Base-by-base conservation (phyloP, 306 rosid species). In the Astragalus membranaceus region DNA sequence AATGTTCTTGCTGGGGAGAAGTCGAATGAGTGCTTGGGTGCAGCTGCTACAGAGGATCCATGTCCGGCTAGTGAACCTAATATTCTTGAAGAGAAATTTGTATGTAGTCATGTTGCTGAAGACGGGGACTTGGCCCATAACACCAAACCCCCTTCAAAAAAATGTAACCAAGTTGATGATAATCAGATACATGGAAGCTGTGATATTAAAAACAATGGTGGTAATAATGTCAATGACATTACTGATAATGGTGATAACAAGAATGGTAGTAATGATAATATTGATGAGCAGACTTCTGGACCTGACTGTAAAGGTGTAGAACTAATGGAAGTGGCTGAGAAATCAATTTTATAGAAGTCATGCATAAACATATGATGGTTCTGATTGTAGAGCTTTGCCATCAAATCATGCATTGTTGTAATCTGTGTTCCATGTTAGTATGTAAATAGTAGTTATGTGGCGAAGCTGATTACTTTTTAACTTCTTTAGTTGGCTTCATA, bases 371-470 rank as follows among this genome's bases (percentile, higher is more conserved):
- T 64, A 53, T 63, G 84, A 37, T 36, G 72, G 60, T 35, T 11
- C 70, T 58, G 79, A 46, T 84, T 69, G 64, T 64, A 71, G 67
- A 58, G 70, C 35, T 41, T 41, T 74, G 79, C 37, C 78, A 68
- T 61, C 59, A 58, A 75, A 67, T 63, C 50, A 70, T 76, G 42
- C 41, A 71, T 77, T 80, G 77, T 64, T 70, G 83, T 61, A 53
- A 47, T 74, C 23, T 62, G 80, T 51, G 78, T 76, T 57, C 44
- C 11, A 72, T 44, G 39, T 58, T 32, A 17, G 64, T 20, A 58
- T 86, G 95, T 88, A 85, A 68, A 91, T 88, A 86, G 84, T 86
- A 83, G 84, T 83, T 39, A 58, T 72, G 65, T 69, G 79, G 75
- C 66, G 49, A 70, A 73, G 74, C 82, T 79, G 70, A 65, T 80